These are phyloP conservation scores for Vaccinium corymbosum DNA, from an alignment of 148 eudicot genomes.

Conservation along the genomic window DNA sequence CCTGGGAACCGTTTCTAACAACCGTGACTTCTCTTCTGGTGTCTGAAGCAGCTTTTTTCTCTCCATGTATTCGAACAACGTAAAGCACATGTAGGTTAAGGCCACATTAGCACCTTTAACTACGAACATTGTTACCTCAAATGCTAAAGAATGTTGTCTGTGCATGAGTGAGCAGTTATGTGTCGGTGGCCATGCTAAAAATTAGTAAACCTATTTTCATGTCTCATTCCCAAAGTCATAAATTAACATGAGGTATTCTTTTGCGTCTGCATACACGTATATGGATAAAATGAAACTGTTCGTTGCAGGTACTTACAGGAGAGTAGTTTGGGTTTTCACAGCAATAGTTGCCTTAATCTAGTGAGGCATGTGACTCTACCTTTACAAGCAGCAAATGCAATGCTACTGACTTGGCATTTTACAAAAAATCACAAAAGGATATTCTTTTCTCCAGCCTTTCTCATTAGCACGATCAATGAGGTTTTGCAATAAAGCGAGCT, in stretches of 20 bases:
- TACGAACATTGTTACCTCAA: not conserved
- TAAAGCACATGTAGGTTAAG: slow-evolving; percentile 36
- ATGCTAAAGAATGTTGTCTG: not conserved
- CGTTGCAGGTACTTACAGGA: not conserved
- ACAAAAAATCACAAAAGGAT: slow-evolving; percentile 38
- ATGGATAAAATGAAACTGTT: not conserved
- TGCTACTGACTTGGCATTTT: not conserved
- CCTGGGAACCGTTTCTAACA: slow-evolving; percentile 44
- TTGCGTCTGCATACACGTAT: not conserved
- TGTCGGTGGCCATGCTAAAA: not conserved
- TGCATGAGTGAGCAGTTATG: not conserved
- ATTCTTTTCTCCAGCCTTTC: slow-evolving; percentile 64
- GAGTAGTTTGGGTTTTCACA: slow-evolving; percentile 2
- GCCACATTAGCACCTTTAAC: slow-evolving; percentile 13
- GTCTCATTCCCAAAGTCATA: not conserved
- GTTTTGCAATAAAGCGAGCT: slow-evolving; percentile 38
- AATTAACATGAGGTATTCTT: not conserved
- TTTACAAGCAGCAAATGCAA: not conserved
- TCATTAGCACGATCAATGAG: slow-evolving; percentile 75
- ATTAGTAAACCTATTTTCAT: not conserved
- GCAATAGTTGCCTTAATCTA: not conserved
- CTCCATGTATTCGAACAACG: slow-evolving; percentile 39
- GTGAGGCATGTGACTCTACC: not conserved
- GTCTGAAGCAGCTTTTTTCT: slow-evolving; percentile 40
- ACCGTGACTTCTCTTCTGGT: slow-evolving; percentile 41